Base-by-base conservation (phyloP, 768 basidiomycete species). In the Calocera viscosa region DNA sequence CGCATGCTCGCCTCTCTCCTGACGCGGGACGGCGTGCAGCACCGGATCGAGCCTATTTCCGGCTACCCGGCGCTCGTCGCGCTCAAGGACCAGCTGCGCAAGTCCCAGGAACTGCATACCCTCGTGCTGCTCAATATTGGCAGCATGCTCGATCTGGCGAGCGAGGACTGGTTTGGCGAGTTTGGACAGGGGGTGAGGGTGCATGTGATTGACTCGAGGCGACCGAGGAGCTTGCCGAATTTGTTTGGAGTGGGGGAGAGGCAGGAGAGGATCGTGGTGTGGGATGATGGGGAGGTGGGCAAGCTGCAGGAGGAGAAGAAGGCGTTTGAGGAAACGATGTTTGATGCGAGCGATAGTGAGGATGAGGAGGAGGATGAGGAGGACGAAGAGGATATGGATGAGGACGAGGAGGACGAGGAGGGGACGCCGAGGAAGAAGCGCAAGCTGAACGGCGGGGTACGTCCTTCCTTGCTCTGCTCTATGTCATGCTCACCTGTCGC, bases 121-220 rank as follows among this genome's bases (percentile, higher is more conserved):
- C 82, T 99, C 64, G 85, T 99, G 63, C 82, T 99, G 49, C 77
- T 99, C 63, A 95, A 95, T 71, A 90, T 99, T 79, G 96, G 96
- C 41, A 86, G 88, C 1, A 84, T 94, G 53, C 82, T 91, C 35
- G 93, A 96, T 69, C 82, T 99, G 2, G 83, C 90, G 10, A 82
- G 86, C 2, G 73, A 80, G 1, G 81, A 82, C 49, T 88, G 88
- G 87, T 89, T 93, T 73, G 91, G 90, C 64, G 84, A 84, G 40
- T 88, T 90, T 72, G 75, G 79, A 63, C 71, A 79, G 2, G 78
- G 80, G 26, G 80, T 91, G 65, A 85, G 82, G 1, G 82, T 97
- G 43, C 96, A 99, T 78, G 86, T 98, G 72, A 90, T 99, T 77
- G 96, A 99, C 77, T 92, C 95, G 1, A 84, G 87, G 22, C 84